Evolutionary conservation across 306 rosid genomes (phyloP).

Genomic region (Quercus variabilis): DNA sequence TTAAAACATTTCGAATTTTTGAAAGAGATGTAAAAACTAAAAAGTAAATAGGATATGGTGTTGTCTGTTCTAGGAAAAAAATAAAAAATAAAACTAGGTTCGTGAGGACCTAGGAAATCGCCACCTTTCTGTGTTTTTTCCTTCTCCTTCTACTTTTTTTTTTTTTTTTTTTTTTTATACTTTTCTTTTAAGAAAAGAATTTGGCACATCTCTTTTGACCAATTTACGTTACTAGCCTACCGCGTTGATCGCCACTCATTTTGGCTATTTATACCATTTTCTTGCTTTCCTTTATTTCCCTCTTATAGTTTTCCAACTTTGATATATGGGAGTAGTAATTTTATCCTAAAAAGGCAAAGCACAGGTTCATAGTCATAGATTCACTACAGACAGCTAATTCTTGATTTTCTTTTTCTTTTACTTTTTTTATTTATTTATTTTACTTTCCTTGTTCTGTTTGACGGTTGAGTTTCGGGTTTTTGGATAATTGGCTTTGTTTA

Average conservation of each 20-base stretch:
- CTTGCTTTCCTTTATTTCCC: slow-evolving; percentile 11
- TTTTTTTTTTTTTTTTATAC: slow-evolving; percentile 18
- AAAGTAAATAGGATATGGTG: neutral
- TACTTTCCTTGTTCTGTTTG: no score
- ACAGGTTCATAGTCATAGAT: neutral
- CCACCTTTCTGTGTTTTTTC: slow-evolving; percentile 8
- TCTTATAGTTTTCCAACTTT: slow-evolving; percentile 8
- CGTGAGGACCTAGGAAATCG: slow-evolving; percentile 48
- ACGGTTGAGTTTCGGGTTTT: no score
- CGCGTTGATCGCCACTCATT: slow-evolving; percentile 43
- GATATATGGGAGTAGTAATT: no score
- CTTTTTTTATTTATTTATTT: no score
- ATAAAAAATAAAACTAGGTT: slow-evolving; percentile 1
- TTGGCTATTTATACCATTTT: slow-evolving; percentile 14
- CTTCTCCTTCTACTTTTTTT: neutral
- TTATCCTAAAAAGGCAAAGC: neutral
- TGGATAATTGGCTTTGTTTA: no score
- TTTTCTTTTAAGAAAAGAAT: slow-evolving; percentile 25
- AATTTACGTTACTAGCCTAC: slow-evolving; percentile 30
- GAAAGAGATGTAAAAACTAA: neutral
- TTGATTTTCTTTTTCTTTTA: neutral
- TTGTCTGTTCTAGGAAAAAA: slow-evolving; percentile 4
- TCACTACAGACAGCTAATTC: neutral
- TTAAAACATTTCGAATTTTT: slow-evolving; percentile 3
- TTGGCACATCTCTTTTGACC: slow-evolving; percentile 43